A percentile compares a stretch with the other conserved stretches of the same genome.
These are phyloP conservation scores for Acer negundo DNA, from an alignment of 345 rosid species.

Conservation along the genomic window DNA sequence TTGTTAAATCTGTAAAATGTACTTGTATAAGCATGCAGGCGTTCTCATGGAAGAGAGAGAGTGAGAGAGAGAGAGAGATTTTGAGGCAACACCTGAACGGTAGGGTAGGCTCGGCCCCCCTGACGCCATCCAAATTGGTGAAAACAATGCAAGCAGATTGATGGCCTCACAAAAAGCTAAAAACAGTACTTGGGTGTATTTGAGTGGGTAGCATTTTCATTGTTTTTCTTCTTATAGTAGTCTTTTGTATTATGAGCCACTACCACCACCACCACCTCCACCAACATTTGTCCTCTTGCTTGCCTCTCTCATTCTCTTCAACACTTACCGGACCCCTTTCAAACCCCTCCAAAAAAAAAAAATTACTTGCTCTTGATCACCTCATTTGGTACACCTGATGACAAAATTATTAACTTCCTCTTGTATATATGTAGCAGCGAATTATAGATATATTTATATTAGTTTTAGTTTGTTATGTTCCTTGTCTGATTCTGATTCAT, in stretches of 20 bases:
- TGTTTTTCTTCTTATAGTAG: constrained; percentile 33
- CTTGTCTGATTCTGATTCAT: constrained; percentile 8
- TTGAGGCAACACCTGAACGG: constrained; percentile 19
- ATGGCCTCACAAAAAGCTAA: constrained; percentile 25
- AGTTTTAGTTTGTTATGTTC: not conserved
- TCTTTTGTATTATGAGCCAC: constrained; percentile 48
- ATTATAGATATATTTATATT: not conserved
- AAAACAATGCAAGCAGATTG: constrained; percentile 25
- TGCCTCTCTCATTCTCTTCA: constrained; percentile 39
- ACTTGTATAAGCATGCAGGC: not conserved
- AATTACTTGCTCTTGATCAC: not conserved
- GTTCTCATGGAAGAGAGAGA: not conserved
- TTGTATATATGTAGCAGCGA: not conserved
- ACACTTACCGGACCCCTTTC: constrained; percentile 24
- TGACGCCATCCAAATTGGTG: constrained; percentile 22
- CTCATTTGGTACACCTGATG: constrained; percentile 17
- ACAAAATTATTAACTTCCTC: constrained; percentile 9
- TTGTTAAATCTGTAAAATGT: not conserved
- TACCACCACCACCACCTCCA: constrained; percentile 67
- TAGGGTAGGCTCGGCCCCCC: constrained; percentile 8
- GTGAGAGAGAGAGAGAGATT: not conserved
- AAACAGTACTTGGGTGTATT: constrained; percentile 18
- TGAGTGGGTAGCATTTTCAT: constrained; percentile 42
- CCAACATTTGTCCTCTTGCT: constrained; percentile 58
- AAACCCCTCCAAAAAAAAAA: constrained; percentile 18